These are phyloP conservation scores for Aspergillus fumigatus DNA, from an alignment of 2,329 filamentous ascomycete species.

Conservation along the genomic window DNA sequence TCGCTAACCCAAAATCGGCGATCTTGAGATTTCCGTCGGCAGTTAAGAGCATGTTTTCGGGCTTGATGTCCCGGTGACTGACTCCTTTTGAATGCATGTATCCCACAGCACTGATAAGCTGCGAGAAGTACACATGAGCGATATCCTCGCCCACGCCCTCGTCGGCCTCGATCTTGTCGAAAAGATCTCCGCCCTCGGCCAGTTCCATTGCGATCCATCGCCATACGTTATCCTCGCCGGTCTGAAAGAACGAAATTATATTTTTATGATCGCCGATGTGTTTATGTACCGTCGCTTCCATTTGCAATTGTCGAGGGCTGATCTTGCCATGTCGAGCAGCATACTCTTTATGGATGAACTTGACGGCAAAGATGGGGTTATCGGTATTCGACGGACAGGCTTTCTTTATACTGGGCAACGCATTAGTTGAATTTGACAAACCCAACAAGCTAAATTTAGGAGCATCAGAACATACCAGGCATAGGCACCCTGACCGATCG, in stretches of 20 bases:
- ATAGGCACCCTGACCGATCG: constrained; percentile 94
- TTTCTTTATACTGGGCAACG: constrained; percentile 73
- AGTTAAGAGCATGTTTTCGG: constrained; percentile 90
- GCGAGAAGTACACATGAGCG: constrained; percentile 92
- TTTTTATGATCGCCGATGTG: constrained; percentile 87
- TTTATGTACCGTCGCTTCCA: constrained; percentile 87
- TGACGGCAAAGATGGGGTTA: constrained; percentile 86
- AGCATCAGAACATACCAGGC: constrained; percentile 63
- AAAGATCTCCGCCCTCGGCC: constrained; percentile 90
- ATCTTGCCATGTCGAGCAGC: constrained; percentile 85
- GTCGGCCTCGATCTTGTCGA: constrained; percentile 99
- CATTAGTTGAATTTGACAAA: constrained; percentile 3
- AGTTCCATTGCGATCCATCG: constrained; percentile 98
- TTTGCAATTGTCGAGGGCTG: constrained; percentile 79
- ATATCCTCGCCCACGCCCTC: constrained; percentile 92
- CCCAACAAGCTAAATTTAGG: neutral
- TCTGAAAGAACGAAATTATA: constrained; percentile 87
- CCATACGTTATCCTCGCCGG: constrained; percentile 81
- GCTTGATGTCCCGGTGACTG: constrained; percentile 86
- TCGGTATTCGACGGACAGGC: constrained; percentile 67
- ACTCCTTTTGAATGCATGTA: constrained; percentile 97
- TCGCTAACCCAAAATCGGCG: constrained; percentile 94
- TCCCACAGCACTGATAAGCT: constrained; percentile 82
- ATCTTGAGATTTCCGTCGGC: constrained; percentile 83
- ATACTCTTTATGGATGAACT: constrained; percentile 97